These are phyloP conservation scores for Ogataea nitratoaversa DNA, from an alignment of 805 yeast genomes.

Conservation along the genomic window DNA sequence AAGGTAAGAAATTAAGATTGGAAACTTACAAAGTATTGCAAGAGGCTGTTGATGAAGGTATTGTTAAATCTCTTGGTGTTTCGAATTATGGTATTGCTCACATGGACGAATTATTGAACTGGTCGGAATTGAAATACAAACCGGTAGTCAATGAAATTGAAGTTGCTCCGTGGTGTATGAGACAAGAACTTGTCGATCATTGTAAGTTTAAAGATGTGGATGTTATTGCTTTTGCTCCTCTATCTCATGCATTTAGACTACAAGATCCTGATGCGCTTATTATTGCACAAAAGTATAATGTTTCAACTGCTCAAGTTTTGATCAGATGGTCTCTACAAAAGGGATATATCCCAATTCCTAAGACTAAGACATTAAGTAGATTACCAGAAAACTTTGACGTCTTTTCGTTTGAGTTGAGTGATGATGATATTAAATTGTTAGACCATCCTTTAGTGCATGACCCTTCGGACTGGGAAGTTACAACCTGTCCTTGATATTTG, in stretches of 20 bases:
- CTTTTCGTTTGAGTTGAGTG: constrained; percentile 42
- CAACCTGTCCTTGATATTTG: constrained; percentile 44
- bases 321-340: constrained; percentile 71
- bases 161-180: constrained; percentile 78
- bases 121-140: constrained; percentile 48
- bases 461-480: constrained; percentile 76
- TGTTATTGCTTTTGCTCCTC: constrained; percentile 78
- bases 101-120: constrained; percentile 53
- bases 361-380: constrained; percentile 52
- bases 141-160: constrained; percentile 84
- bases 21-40: constrained; percentile 73
- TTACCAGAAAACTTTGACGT: constrained; percentile 53
- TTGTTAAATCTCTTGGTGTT: constrained; percentile 67
- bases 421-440: constrained; percentile 36
- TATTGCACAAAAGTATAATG: constrained; percentile 46
- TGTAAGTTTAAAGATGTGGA: constrained; percentile 51
- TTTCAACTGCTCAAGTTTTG: constrained; percentile 58
- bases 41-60: constrained; percentile 58
- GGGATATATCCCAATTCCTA: constrained; percentile 69
- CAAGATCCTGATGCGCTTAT: constrained; percentile 48
- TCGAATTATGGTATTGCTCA: constrained; percentile 66
- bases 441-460: constrained; percentile 57
- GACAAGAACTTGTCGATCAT: constrained; percentile 57
- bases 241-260: constrained; percentile 55
- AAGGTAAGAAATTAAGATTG: constrained; percentile 43